Base-by-base conservation (phyloP, 2,329 filamentous ascomycete genomes). In the Epichloe hybrida region DNA sequence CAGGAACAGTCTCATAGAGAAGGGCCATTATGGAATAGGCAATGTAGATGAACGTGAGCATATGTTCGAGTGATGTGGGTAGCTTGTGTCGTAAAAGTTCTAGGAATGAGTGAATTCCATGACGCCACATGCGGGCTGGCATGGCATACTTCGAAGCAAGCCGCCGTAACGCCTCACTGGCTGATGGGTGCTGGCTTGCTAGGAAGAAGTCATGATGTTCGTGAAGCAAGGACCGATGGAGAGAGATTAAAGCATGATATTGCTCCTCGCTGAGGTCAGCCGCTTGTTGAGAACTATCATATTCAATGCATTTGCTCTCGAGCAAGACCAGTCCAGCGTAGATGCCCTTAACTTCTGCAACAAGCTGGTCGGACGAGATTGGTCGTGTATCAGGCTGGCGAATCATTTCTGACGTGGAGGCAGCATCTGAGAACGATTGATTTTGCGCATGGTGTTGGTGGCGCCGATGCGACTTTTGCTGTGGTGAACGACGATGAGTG, bases 71-170 rank as follows among this genome's bases (percentile, higher is more conserved):
- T 1, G 86, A 89, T 0, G 74, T 75, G 0, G 90, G 91, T 0
- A 95, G 69, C 2, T 83, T 77, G 56, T 87, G 81, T 0, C 88
- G 74, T 0, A 95, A 65, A 0, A 94, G 64, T 56, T 95, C 88
- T 0, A 95, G 72, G 52, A 93, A 93, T 0, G 81, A 83, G 61
- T 94, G 88, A 3, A 97, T 96, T 0, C 87, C 91, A 58, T 95
- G 87, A 0, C 88, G 76, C 93, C 93, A 97, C 86, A 97, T 93
- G 0, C 91, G 73, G 0, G 87, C 88, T 0, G 91, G 90, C 88
- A 97, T 96, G 0, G 82, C 81, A 58, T 95, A 95, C 54, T 93
- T 93, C 0, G 77, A 76, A 0, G 89, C 84, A 0, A 96, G 66
- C 0, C 79, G 72, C 3, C 78, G 75, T 0, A 97, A 64, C 0